Conservation (phyloP, 495 filamentous ascomycete species). For the Daldinia childiae region DNA sequence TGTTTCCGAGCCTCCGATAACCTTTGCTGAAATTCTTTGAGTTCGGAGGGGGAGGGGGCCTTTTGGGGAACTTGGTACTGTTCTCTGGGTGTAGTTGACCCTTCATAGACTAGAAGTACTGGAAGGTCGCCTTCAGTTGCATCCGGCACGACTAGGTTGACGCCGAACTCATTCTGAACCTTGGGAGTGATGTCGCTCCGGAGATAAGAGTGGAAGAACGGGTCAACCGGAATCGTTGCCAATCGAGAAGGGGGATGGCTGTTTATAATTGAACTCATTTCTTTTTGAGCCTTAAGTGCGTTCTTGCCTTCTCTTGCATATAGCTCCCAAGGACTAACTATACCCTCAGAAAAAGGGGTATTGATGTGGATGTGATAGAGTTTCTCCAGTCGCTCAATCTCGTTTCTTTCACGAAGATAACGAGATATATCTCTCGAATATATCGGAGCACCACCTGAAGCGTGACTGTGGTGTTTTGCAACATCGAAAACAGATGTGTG, state of each 20-base stretch:
- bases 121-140: constrained; percentile 62
- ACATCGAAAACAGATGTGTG: constrained; percentile 80
- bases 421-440: constrained; percentile 86
- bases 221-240: constrained; percentile 74
- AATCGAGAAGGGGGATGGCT: constrained; percentile 82
- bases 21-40: constrained; percentile 71
- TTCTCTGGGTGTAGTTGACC: constrained; percentile 61
- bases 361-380: constrained; percentile 83
- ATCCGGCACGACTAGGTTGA: constrained; percentile 80
- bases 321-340: constrained; percentile 81
- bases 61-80: constrained; percentile 72
- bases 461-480: constrained; percentile 75
- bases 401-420: constrained; percentile 79
- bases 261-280: constrained; percentile 81
- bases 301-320: constrained; percentile 87
- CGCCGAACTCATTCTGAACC: constrained; percentile 77
- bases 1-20: constrained; percentile 77
- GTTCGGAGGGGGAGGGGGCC: constrained; percentile 66
- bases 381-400: constrained; percentile 80
- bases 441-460: constrained; percentile 72
- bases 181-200: constrained; percentile 68
- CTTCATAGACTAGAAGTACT: constrained; percentile 89
- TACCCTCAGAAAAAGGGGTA: constrained; percentile 67
- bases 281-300: constrained; percentile 77
- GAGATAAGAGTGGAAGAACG: constrained; percentile 85